These are phyloP conservation scores for Adansonia digitata DNA, from an alignment of 345 rosid genomes.

Conservation along the genomic window DNA sequence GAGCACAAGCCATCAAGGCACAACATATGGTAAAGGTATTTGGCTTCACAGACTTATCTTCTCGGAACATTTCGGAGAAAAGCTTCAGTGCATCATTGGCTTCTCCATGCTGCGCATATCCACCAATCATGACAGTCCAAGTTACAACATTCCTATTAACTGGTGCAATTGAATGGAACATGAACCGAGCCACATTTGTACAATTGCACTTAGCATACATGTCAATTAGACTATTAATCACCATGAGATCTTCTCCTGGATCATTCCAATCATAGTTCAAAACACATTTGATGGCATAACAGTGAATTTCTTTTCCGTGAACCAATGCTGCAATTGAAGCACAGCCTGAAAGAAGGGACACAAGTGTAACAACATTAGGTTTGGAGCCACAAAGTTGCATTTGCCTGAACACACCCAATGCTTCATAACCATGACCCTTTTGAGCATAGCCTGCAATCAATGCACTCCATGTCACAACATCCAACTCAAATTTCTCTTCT, in stretches of 20 bases:
- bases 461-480: constrained; percentile 88
- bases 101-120: constrained; percentile 82
- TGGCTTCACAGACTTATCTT: constrained; percentile 45
- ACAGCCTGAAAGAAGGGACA: constrained; percentile 79
- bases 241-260: constrained; percentile 46
- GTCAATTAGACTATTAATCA: constrained; percentile 66
- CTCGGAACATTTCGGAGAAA: constrained; percentile 53
- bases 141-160: constrained; percentile 61
- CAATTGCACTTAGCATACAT: constrained; percentile 73
- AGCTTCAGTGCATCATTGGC: constrained; percentile 65
- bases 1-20: constrained; percentile 76
- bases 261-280: constrained; percentile 30
- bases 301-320: constrained; percentile 74
- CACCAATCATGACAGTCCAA: constrained; percentile 84
- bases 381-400: constrained; percentile 46
- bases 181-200: constrained; percentile 33
- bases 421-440: constrained; percentile 60
- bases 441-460: constrained; percentile 86
- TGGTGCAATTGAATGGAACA: constrained; percentile 48
- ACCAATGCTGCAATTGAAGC: constrained; percentile 61
- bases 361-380: constrained; percentile 71
- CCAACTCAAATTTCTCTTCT: constrained; percentile 45
- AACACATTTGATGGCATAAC: constrained; percentile 55
- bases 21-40: constrained; percentile 73
- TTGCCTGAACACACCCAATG: constrained; percentile 60